Percentiles rank a stretch among this genome's conserved stretches.
phyloP scores from a whole-genome alignment of 805 yeast species.

The Jamesozyma lodderae region DNA sequence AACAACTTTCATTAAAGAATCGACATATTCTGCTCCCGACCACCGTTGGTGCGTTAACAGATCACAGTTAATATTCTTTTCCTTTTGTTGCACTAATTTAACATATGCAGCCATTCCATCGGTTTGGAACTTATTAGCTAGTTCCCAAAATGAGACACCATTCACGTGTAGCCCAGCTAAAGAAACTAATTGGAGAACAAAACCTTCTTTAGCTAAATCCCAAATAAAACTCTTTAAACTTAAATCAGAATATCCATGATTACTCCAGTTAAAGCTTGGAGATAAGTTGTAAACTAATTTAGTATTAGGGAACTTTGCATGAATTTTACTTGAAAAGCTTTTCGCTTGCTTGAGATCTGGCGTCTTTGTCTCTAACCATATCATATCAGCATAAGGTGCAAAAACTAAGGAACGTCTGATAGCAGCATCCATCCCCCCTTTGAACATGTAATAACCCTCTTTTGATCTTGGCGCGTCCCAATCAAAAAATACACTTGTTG shows the following conservation, averaged over 20 bases:
- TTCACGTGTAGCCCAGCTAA: conserved; percentile 51
- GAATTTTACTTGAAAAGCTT: conserved; percentile 39
- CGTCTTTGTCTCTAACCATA: conserved; percentile 56
- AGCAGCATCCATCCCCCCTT: conserved; percentile 45
- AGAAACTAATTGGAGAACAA: conserved; percentile 50
- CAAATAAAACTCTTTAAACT: conserved; percentile 41
- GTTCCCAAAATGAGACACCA: conserved; percentile 44
- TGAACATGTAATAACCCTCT: conserved; percentile 46
- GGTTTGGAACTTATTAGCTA: conserved; percentile 38
- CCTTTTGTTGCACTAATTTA: conserved; percentile 40
- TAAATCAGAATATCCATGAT: conserved; percentile 42
- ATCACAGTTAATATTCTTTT: conserved; percentile 39
- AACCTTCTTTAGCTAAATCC: conserved; percentile 49
- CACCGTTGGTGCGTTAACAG: conserved; percentile 52
- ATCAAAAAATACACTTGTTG: conserved; percentile 36
- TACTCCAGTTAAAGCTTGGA: conserved; percentile 54
- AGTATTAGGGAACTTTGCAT: conserved; percentile 39
- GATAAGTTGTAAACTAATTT: conserved; percentile 53
- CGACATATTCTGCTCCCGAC: conserved; percentile 53
- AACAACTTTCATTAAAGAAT: conserved; percentile 35
- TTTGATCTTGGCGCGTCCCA: conserved; percentile 54
- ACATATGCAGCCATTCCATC: conserved; percentile 57
- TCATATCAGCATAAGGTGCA: conserved; percentile 50
- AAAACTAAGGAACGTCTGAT: conserved; percentile 43
- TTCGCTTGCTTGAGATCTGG: conserved; percentile 47